A percentile compares a stretch with the other conserved stretches of the same genome.
Conservation (phyloP, 2,329 filamentous ascomycete genomes). For the Trichoderma guizhouense region DNA sequence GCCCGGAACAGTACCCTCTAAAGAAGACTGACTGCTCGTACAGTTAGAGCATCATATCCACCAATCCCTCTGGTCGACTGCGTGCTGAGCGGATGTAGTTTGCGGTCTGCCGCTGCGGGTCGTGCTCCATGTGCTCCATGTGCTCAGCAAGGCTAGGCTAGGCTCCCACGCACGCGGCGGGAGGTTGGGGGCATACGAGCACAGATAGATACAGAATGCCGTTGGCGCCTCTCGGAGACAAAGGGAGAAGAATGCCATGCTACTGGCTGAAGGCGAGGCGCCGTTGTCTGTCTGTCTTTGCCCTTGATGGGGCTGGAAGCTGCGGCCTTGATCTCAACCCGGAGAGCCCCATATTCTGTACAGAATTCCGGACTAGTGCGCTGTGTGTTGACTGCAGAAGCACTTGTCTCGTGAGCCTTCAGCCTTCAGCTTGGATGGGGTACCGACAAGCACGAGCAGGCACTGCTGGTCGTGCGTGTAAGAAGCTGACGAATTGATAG, state of each 20-base stretch:
- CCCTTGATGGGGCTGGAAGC: neutral
- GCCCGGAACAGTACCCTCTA: neutral
- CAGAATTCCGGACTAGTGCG: neutral
- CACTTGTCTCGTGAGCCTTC: neutral
- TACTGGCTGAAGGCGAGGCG: neutral
- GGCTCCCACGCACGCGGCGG: neutral
- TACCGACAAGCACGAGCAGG: neutral
- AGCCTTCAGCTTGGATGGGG: neutral
- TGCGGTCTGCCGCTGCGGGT: conserved; percentile 6
- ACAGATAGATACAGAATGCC: neutral
- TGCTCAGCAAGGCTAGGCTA: conserved; percentile 2
- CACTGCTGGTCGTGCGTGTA: neutral
- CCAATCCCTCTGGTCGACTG: neutral
- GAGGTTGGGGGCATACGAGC: neutral
- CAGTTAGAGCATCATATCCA: neutral
- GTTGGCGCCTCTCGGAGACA: conserved; percentile 6
- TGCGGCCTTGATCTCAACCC: neutral
- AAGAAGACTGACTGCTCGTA: neutral
- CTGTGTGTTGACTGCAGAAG: neutral
- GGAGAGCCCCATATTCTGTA: neutral
- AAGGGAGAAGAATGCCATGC: neutral
- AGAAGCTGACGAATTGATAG: conserved; percentile 3
- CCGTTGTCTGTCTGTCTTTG: neutral
- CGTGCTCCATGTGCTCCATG: neutral
- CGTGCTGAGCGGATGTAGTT: neutral